Conservation (phyloP, 192 early-diverging fungal species). For the Funneliformis mosseae region DNA sequence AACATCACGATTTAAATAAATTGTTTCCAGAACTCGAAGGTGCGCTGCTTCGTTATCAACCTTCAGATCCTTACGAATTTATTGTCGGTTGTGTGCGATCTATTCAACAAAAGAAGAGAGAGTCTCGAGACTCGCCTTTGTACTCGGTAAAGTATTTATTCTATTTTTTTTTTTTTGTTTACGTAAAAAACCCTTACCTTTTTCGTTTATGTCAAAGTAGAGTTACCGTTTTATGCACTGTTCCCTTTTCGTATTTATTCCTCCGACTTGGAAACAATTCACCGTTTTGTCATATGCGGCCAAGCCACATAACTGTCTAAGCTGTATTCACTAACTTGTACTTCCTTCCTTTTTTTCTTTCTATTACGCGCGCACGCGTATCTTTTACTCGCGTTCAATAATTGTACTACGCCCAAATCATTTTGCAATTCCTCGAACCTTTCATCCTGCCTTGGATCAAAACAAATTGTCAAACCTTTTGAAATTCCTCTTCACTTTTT, state of each 20-base stretch:
- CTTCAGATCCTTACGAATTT: constrained; percentile 20
- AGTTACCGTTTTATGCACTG: constrained; percentile 12
- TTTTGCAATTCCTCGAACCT: neutral
- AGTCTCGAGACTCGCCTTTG: constrained; percentile 4
- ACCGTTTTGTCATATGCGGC: constrained; percentile 1
- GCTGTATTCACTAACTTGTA: neutral
- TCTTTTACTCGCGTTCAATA: neutral
- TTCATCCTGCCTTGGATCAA: neutral
- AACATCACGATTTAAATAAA: constrained; percentile 22
- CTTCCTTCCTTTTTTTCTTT: neutral
- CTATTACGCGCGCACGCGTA: neutral
- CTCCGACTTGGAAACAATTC: neutral
- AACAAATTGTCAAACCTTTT: neutral
- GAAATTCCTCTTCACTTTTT: neutral
- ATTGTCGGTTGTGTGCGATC: constrained; percentile 17
- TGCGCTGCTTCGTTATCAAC: constrained; percentile 26
- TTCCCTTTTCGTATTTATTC: constrained; percentile 16
- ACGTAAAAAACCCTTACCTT: constrained; percentile 20
- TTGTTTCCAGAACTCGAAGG: constrained; percentile 29
- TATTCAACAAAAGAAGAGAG: constrained; percentile 31
- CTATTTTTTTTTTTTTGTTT: neutral
- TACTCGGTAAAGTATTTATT: constrained; percentile 30
- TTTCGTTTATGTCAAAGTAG: constrained; percentile 1
- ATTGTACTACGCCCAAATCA: neutral
- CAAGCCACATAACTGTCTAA: constrained; percentile 1